These are phyloP conservation scores for Myriosclerotinia curreyana DNA, from an alignment of 2,329 filamentous ascomycete genomes.

Conservation along the genomic window DNA sequence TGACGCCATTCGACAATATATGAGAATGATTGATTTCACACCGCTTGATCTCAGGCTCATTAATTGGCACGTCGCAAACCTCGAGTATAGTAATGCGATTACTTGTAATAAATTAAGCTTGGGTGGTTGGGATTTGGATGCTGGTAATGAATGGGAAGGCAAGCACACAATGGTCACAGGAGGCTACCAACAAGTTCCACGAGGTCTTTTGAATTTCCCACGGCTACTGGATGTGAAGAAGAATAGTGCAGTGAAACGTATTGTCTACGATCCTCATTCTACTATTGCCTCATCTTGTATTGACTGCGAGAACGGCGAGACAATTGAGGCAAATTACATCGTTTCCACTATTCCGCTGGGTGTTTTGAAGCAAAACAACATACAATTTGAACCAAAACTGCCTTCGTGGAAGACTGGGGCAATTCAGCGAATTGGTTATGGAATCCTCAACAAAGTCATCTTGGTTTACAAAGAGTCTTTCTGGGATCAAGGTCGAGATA, in stretches of 20 bases:
- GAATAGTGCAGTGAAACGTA: constrained; percentile 67
- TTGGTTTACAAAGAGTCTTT: constrained; percentile 86
- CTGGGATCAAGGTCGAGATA: constrained; percentile 86
- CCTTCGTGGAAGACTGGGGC: constrained; percentile 80
- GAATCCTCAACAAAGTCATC: constrained; percentile 91
- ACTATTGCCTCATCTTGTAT: constrained; percentile 54
- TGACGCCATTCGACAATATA: constrained; percentile 85
- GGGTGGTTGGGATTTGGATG: constrained; percentile 92
- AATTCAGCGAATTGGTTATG: constrained; percentile 83
- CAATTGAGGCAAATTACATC: constrained; percentile 82
- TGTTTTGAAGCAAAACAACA: constrained; percentile 77
- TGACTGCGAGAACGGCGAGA: constrained; percentile 73
- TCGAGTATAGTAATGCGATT: constrained; percentile 95
- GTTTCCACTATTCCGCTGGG: constrained; percentile 87
- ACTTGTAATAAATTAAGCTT: constrained; percentile 85
- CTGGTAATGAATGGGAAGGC: constrained; percentile 95
- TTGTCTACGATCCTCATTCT: constrained; percentile 58
- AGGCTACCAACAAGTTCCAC: constrained; percentile 90
- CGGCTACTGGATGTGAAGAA: constrained; percentile 73
- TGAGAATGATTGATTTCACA: constrained; percentile 74
- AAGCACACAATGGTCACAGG: constrained; percentile 89
- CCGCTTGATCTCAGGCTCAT: constrained; percentile 85
- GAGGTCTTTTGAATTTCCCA: constrained; percentile 77
- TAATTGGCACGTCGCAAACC: constrained; percentile 97
- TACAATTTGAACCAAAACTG: constrained; percentile 87